Evolutionary conservation across 2,329 filamentous ascomycete species (phyloP), one percentile per base, ranked within the genome.

Genomic region (Aspergillus felis): DNA sequence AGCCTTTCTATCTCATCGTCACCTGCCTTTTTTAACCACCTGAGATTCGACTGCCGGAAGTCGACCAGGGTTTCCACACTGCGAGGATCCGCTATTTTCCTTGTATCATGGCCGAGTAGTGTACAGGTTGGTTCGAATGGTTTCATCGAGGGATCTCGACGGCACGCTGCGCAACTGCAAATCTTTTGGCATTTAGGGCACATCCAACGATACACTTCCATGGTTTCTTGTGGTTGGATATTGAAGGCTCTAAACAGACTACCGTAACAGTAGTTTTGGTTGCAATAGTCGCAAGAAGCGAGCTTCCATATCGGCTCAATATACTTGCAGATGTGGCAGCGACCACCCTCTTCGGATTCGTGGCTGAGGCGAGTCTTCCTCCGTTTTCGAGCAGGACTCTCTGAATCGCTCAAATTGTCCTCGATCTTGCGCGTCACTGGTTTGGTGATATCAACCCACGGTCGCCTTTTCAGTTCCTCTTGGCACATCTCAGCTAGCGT

Each of bases 401-500:
- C 87, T 9, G 78, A 76, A 10, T 79, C 74, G 28, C 78, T 75
- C n/a, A 74, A 72, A 8, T 71, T 71, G 3, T 72, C 71, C 10
- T 68, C 71, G 27, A 73, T 59, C 47, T 62, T 56, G 44, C 61
- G 44, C 42, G 64, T 68, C 4, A 72, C 74, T 3, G 84, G 82
- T 63, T 89, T 89, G 8, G 84, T 89, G 51, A 92, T 87, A 67
- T 97, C 91, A 22, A 88, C 88, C 81, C 88, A 97, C 0, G 93
- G 92, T 35, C 94, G 84, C 54, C 83, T 78, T 61, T 84, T 86
- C 17, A 97, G 78, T 66, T 96, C 91, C 63, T 95, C 90, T 71
- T 97, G 93, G 71, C 92, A 97, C n/a, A 97, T 87, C 66, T 97
- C 89, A 4, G 93, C 93, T 7, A 96, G 80, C 0, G 92, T 88